Base-by-base conservation (phyloP, 306 rosid genomes). In the Glycine tomentella region DNA sequence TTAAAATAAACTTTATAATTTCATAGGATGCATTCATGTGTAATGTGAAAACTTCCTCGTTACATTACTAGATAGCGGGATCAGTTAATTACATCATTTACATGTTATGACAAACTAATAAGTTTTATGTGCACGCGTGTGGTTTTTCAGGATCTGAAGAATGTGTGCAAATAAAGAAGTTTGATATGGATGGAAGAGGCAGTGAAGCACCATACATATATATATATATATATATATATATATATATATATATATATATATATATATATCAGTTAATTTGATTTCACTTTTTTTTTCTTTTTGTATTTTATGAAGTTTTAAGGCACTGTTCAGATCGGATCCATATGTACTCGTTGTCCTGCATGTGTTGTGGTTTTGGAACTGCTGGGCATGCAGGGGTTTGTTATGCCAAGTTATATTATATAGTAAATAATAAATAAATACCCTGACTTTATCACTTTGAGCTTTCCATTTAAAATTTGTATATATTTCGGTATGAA, bases 351-450 rank as follows among this genome's bases (percentile, higher is more conserved):
- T 52, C 14, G 16, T 46, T 77, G 38, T 69, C 76, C 36, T 69
- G 81, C 68, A 68, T 78, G 71, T 49, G 5, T 46, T 20, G 78
- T 52, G 38, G 58, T 13, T 56, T 64, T 7, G 12, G 3, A 40
- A 7, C 33, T 38, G 33, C 31, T 14, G 51, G 13, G 13, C 8
- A 44, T 66, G 72, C 33, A 66, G 34, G 25, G 14, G 7, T 15
- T 40, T 6, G 44, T 7, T 8, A 38, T 40, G 10, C 38, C 31
- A 62, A 40, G 55, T 68, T 17, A 20, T 69, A n/a, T 20, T 12
- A 20, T 31, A 10, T 61, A 8, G 17, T 57, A 33, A 72, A 71
- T 81, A 69, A 67, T 62, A 62, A 83, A 76, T 72, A 87, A 64
- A 69, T 5, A 45, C 10, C 55, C 36, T 69, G 38, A 68, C 0